Conservation (phyloP, 345 rosid species). For the Lepidium sativum region DNA sequence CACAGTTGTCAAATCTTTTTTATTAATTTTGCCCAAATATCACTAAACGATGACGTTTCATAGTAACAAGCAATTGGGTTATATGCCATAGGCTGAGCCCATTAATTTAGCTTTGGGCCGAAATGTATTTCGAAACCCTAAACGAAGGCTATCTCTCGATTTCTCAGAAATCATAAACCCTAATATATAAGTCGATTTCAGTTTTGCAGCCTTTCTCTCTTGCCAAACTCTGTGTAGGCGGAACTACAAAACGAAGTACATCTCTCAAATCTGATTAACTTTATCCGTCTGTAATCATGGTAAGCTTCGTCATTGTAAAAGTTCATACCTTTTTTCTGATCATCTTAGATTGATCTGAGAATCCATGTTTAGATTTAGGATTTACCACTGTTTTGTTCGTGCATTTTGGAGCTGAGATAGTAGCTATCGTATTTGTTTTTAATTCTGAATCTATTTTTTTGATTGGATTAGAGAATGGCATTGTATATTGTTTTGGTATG, state of each 20-base stretch:
- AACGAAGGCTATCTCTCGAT: neutral
- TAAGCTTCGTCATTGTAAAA: neutral
- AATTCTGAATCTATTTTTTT: neutral
- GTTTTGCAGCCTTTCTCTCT: neutral
- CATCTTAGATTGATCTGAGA: neutral
- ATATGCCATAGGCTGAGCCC: neutral
- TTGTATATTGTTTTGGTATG: neutral
- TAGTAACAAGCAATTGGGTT: neutral
- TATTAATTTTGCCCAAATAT: neutral
- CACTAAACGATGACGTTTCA: neutral
- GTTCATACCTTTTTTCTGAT: neutral
- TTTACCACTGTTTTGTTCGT: neutral
- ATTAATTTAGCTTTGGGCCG: neutral
- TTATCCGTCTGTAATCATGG: neutral
- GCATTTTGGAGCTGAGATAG: neutral
- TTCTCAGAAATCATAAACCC: conserved; percentile 9
- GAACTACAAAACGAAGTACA: neutral
- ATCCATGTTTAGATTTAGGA: neutral
- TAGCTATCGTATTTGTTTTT: neutral
- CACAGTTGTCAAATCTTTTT: conserved; percentile 57
- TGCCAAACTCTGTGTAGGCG: conserved; percentile 3
- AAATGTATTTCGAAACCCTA: neutral
- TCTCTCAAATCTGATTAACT: neutral
- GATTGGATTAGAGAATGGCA: neutral
- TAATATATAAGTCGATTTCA: conserved; percentile 1